Base-by-base conservation (phyloP, 768 basidiomycete species). In the Boletus vermiculosoides region DNA sequence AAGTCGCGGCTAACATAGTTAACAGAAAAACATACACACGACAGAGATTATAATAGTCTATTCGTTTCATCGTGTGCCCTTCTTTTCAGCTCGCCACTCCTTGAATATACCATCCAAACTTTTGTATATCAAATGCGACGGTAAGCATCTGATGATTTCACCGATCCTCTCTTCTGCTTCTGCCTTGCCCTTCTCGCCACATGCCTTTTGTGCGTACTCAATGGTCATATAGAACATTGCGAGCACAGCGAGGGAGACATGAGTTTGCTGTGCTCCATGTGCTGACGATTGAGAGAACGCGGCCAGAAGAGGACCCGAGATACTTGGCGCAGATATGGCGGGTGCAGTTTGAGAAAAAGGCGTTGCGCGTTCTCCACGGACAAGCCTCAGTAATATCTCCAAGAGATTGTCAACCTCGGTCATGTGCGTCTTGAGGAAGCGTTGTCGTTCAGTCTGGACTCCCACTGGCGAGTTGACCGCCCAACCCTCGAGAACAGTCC, bases 91-190 rank as follows among this genome's bases (percentile, higher is more conserved):
- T 66, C 85, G 78, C 90, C 90, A 92, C 69, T 96, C 94, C 69
- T 91, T 92, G 76, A 94, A 98, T 65, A 98, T 90, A 31, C 91
- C 90, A 73, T 99, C 97, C 70, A 98, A 72, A 66, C 90, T 92
- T 75, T 92, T 92, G 76, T 92, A 90, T 58, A 95, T 81, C 62
- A 96, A 76, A 69, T 92, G 88, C 31, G 86, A 85, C 33, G 97
- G 96, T 60, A 99, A 69, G 67, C 85, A 88, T 66, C 92, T 80
- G 58, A 99, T 88, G 62, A 99, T 92, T 74, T 98, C 94, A 18
- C 90, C 88, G 34, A 93, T 79, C 56, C 83, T 81, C 62, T 83
- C 83, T 70, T 93, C 88, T 2, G 87, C 86, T 70, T 92, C 88
- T 7, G 58, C 67, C 71, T 85, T 87, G 15, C 87, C 88, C 71